phyloP scores from a whole-genome alignment of 352 stramenopile genomes.

The Sclerospora graminicola region DNA sequence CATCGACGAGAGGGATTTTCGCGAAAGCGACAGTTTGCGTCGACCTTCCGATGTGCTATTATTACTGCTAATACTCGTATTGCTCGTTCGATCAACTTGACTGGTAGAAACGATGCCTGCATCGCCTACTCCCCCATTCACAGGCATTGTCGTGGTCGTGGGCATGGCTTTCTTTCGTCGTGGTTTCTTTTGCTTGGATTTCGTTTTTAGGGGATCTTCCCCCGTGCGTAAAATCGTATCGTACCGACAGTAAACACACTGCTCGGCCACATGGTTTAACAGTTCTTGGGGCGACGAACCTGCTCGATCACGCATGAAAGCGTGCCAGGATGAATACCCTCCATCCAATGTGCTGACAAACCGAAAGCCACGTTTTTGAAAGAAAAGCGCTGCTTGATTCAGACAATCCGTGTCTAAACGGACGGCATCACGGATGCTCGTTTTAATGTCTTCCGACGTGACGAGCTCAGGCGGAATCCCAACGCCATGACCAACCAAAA shows the following conservation, averaged over 20 bases:
- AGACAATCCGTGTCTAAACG: conserved; percentile 53
- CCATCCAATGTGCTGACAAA: conserved; percentile 71
- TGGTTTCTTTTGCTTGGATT: conserved; percentile 26
- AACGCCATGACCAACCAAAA: conserved; percentile 65
- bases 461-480: conserved; percentile 48
- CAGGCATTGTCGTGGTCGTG: conserved; percentile 52
- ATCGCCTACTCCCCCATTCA: conserved; percentile 64
- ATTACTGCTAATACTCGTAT: conserved; percentile 10
- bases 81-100: conserved; percentile 19
- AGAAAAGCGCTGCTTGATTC: conserved; percentile 70
- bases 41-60: conserved; percentile 8
- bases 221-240: conserved; percentile 62
- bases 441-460: conserved; percentile 57
- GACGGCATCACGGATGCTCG: conserved; percentile 64
- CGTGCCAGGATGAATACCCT: conserved; percentile 73
- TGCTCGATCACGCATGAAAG: conserved; percentile 65
- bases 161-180: conserved; percentile 67
- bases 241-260: conserved; percentile 75
- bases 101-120: conserved; percentile 61
- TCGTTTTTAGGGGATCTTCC: conserved; percentile 51
- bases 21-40: conserved; percentile 42
- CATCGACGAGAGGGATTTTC: conserved; percentile 42
- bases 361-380: conserved; percentile 77
- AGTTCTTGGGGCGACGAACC: conserved; percentile 50
- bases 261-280: conserved; percentile 47